Base-by-base conservation (phyloP, 352 stramenopile genomes). In the Globisporangium takayamanum region DNA sequence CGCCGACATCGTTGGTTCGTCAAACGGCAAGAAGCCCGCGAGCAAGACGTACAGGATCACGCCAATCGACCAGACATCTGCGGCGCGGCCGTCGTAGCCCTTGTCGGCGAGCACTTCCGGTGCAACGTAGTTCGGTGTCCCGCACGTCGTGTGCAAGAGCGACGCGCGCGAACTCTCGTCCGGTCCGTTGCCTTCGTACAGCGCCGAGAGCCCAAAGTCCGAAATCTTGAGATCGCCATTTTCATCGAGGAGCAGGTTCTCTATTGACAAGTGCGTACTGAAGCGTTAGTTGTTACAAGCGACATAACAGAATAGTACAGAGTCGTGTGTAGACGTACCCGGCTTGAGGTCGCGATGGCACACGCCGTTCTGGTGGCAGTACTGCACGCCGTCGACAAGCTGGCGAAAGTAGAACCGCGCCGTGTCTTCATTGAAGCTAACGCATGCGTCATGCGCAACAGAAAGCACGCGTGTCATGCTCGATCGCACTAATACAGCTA, bases 181-280 rank as follows among this genome's bases (percentile, higher is more conserved):
- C 8, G 74, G 69, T 26, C 79, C 80, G 16, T 73, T 74, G n/a
- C 87, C 92, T 57, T 96, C 85, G 67, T 96, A 95, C 37, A 97
- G 68, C 20, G 96, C 92, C 22, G 92, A 99, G 10, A 99, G 80
- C 49, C 97, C 97, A 85, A 99, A 99, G 76, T 99, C 97, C 49
- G 93, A 98, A 72, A 99, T 99, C 76, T 99, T 99, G 16, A 99
- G 73, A 64, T 98, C 98, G 70, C 89, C 85, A 74, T 98, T 87
- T 53, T 96, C 80, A 61, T 99, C 96, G 22, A 99, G 74, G 26
- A 99, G 79, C 58, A 99, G 68, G 69, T 99, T 99, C 61, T 98
- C 92, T 70, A 64, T 44, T 69, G 44, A 44, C 28, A 68, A 60
- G 63, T 25, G 28, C 22, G 22, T 12, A 26, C 20, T 49, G 53